Evolutionary conservation across 169 alveolate genomes (phyloP).

Genomic region (Eimeria sp.): DNA sequence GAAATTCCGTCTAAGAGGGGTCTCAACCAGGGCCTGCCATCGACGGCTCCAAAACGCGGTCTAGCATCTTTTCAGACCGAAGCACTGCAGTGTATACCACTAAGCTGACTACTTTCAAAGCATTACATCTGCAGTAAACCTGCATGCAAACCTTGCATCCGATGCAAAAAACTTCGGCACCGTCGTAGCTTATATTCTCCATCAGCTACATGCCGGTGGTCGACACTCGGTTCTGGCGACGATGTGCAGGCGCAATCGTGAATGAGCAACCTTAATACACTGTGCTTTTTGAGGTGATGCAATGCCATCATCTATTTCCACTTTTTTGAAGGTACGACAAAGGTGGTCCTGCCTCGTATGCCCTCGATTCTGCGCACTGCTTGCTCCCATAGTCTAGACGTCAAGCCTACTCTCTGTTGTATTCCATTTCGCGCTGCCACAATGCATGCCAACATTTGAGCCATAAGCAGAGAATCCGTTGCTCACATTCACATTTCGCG

Average conservation of each 20-base stretch:
- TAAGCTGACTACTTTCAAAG: neutral
- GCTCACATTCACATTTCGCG: too few species aligned
- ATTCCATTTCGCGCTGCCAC: too few species aligned
- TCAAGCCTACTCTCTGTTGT: too few species aligned
- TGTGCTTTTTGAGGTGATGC: too few species aligned
- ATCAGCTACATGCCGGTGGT: neutral
- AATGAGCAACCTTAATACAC: neutral
- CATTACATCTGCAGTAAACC: neutral
- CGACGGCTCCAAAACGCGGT: neutral
- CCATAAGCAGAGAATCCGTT: too few species aligned
- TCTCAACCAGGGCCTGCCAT: neutral
- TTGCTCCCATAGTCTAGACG: too few species aligned
- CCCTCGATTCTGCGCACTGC: too few species aligned
- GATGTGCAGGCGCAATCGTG: neutral
- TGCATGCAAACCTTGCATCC: neutral
- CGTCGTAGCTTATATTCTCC: neutral
- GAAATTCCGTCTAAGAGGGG: neutral
- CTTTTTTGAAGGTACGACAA: too few species aligned
- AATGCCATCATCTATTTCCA: too few species aligned
- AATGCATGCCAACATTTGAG: too few species aligned
- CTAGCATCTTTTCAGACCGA: neutral
- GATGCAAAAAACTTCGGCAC: neutral
- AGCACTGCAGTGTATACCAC: neutral
- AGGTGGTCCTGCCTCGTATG: too few species aligned
- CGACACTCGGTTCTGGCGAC: too few species aligned